Base-by-base conservation (phyloP, 805 yeast species). In the Lipomyces oligophaga region DNA sequence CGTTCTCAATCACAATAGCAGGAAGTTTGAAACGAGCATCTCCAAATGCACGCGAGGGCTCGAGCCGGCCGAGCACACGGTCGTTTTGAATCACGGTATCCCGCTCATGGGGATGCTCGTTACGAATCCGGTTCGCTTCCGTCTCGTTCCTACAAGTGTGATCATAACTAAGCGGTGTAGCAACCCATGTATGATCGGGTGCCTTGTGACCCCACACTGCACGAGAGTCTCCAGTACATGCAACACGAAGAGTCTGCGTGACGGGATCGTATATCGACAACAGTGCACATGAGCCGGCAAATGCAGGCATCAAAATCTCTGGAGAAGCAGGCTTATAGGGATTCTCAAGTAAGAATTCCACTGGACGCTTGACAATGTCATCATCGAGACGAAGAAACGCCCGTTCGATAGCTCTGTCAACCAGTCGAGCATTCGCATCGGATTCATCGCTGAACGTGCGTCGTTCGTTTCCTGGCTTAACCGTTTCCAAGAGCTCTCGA, bases 31-130 rank as follows among this genome's bases (percentile, higher is more conserved):
- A 93, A 52, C 96, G 77, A 49, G 96, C 95, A 66, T 93, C 98
- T 38, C 98, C 98, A 71, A 93, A 93, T 1, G 97, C 95, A 60
- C 98, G 75, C 0, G 96, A 79, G 11, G 98, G 98, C 66, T 93
- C 97, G 53, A 93, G 74, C 8, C 93, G 80, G 0, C 98, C 98
- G 57, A 93, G 73, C 8, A 93, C 85, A 60, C 98, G 78, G 3
- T 97, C 98, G 52, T 85, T 79, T 55, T 84, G 74, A 28, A 90
- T 76, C 35, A 82, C 95, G n/a, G n/a, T n/a, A 41, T 81, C 79
- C 30, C 62, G 46, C 27, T 86, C 83, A 66, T 90, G 97, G 1
- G 98, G 98, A 67, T 93, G 98, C 66, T 89, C 97, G 26, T 78
- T 70, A 40, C 81, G 76, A 47, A 93, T 77, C 54, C 96, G 76